These are phyloP conservation scores for Astrothelium macrocarpum DNA, from an alignment of 495 filamentous ascomycete genomes.

Conservation along the genomic window DNA sequence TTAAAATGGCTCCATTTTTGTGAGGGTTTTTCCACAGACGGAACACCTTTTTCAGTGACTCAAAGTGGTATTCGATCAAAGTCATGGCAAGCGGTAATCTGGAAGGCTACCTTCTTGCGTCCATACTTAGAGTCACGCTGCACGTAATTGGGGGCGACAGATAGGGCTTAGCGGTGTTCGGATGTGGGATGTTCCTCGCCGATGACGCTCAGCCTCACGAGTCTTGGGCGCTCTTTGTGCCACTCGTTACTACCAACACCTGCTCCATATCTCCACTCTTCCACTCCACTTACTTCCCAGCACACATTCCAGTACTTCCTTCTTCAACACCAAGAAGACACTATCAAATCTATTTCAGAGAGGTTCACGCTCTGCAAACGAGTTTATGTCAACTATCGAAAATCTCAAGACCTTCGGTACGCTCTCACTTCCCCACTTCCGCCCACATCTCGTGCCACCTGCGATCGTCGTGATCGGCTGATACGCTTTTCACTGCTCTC, in stretches of 20 bases:
- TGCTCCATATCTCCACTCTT: not conserved
- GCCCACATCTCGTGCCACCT: not conserved
- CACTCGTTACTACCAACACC: not conserved
- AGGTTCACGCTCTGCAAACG: not conserved
- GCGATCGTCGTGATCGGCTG: not conserved
- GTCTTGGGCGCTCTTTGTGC: not conserved
- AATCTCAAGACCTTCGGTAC: constrained; percentile 99
- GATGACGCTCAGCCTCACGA: not conserved
- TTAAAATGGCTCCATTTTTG: no score
- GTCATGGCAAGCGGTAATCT: no score
- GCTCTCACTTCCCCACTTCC: constrained; percentile 28
- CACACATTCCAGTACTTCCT: no score
- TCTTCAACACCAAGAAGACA: no score
- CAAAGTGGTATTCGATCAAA: no score
- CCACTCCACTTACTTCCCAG: not conserved
- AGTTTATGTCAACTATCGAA: constrained; percentile 54
- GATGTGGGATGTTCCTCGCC: not conserved
- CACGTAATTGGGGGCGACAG: not conserved
- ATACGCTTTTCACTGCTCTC: not conserved
- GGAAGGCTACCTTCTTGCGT: not conserved
- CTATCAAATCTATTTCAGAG: not conserved
- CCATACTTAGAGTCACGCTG: not conserved
- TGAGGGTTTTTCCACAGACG: no score
- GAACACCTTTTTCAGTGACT: no score
- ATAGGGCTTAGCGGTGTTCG: not conserved